Evolutionary conservation across 805 yeast species (phyloP), one percentile per base, ranked within the genome.

Genomic region (Candida argentea): DNA sequence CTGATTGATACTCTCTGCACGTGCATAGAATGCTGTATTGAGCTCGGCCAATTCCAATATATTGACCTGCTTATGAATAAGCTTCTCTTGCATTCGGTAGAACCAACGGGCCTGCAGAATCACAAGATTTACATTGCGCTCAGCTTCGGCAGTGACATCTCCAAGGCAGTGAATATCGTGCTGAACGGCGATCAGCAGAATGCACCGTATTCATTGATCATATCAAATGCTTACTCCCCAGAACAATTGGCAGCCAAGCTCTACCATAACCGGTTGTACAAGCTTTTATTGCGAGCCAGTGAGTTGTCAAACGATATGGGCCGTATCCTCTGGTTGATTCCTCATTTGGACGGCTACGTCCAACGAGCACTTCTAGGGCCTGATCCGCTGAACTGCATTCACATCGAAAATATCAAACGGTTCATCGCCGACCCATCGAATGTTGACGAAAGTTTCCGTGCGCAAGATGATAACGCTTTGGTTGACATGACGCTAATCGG

Each of bases 51-150:
- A 27, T 48, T 33, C 32, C 48, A 46, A 16, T 45, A 48, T 27
- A 41, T 61, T 20, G 65, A 60, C 33, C 33, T 40, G n/a, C 31
- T 61, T 11, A 37, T 57, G 26, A 50, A 44, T 31, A 61, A 57
- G 33, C 33, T 59, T 4, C 33, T 58, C 11, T 37, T 54, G 16
- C 48, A 46, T 30, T 39, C 47, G 5, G 34, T 43, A 7, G 42
- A 43, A 16, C n/a, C n/a, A n/a, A n/a, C n/a, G n/a, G n/a, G n/a
- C n/a, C 23, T 23, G 3, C 24, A 20, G 15, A 19, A 17, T 6
- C 26, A 28, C 13, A 26, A 11, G 12, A 19, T 26, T n/a, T 17
- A 26, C 19, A 25, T 34, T 12, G 30, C 31, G 9, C 25, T 34
- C 12, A 34, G 30, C 24, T 32, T 34, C 9, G 35, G 35, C 8